Evolutionary conservation across 768 basidiomycete species (phyloP).

Genomic region (Pholiota conissans): DNA sequence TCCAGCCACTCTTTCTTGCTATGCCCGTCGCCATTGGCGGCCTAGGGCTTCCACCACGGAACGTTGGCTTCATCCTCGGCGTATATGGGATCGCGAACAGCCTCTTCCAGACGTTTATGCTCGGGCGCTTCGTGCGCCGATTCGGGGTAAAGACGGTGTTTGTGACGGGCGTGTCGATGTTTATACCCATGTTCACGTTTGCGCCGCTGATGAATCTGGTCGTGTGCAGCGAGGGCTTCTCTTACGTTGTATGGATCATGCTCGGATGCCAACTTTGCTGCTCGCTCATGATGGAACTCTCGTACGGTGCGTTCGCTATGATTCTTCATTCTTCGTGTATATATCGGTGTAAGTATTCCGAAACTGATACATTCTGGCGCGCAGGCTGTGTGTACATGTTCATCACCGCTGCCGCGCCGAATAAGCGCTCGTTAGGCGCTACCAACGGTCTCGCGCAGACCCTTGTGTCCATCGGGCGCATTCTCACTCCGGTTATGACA

Average conservation of each 20-base stretch:
- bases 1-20: slow-evolving; percentile 56
- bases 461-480: slow-evolving; percentile 25
- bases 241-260: slow-evolving; percentile 26
- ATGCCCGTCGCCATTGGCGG: slow-evolving; percentile 59
- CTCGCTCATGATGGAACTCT: slow-evolving; percentile 30
- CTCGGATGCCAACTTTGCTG: slow-evolving; percentile 27
- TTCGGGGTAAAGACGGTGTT: slow-evolving; percentile 59
- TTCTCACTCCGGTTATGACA: slow-evolving; percentile 19
- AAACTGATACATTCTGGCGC: not conserved
- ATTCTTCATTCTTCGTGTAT: too few species aligned
- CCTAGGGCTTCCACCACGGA: slow-evolving; percentile 50
- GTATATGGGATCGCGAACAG: slow-evolving; percentile 53
- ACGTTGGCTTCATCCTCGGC: slow-evolving; percentile 56
- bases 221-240: slow-evolving; percentile 29
- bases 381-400: slow-evolving; percentile 40
- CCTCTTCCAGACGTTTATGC: slow-evolving; percentile 52
- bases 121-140: slow-evolving; percentile 49
- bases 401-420: slow-evolving; percentile 54
- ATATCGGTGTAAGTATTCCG: too few species aligned
- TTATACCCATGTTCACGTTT: slow-evolving; percentile 43
- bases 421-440: slow-evolving; percentile 52
- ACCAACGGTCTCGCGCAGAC: slow-evolving; percentile 49
- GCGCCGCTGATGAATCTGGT: slow-evolving; percentile 53
- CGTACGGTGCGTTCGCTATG: slow-evolving; percentile 28
- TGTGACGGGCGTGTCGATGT: slow-evolving; percentile 37